Evolutionary conservation across 2,329 filamentous ascomycete species (phyloP).

Genomic region (Ophiostoma perfectum): DNA sequence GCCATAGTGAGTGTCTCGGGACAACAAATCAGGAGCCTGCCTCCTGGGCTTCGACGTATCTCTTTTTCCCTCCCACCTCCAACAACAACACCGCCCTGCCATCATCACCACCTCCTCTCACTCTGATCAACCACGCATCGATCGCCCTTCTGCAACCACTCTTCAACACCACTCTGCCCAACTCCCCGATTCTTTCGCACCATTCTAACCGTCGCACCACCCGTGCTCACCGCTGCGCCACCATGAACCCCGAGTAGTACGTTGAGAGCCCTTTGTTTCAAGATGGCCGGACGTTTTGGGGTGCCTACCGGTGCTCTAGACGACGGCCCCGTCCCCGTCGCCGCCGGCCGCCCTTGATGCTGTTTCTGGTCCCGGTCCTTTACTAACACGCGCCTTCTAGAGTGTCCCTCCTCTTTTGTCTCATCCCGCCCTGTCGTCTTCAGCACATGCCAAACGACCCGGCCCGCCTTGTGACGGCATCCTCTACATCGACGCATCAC

Average conservation of each 20-base stretch:
- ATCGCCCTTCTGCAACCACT: too few relatives aligned
- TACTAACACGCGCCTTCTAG: neutral
- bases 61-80: constrained; percentile 10
- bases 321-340: neutral
- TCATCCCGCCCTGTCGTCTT: neutral
- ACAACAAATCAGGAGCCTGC: constrained; percentile 17
- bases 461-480: neutral
- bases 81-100: constrained; percentile 9
- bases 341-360: neutral
- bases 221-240: constrained; percentile 37
- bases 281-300: neutral
- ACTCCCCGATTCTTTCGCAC: neutral
- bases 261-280: constrained; percentile 26
- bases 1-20: constrained; percentile 3
- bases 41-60: constrained; percentile 12
- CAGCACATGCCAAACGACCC: constrained; percentile 7
- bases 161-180: neutral
- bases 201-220: neutral
- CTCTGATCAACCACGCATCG: neutral
- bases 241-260: constrained; percentile 90
- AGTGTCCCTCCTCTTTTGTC: constrained; percentile 8
- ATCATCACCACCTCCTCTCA: constrained; percentile 3
- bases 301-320: neutral
- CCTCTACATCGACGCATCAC: neutral
- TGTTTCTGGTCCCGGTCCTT: neutral